Base-by-base conservation (phyloP, 1,139 yeast genomes). In the Saccharomyces pastorianus region DNA sequence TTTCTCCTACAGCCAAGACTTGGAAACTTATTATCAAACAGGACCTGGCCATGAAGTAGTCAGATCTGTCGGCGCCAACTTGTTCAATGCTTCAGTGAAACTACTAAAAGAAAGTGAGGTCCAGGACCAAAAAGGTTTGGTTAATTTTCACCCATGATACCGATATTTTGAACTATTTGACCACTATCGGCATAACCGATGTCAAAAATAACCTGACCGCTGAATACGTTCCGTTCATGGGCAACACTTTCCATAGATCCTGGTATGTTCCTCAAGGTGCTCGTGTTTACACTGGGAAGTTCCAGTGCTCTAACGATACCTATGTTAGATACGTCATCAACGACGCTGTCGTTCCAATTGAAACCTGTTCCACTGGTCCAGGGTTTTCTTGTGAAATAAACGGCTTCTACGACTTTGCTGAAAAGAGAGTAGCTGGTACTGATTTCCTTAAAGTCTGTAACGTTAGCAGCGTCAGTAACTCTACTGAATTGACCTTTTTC, bases 91-190 rank as follows among this genome's bases (percentile, higher is more conserved):
- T 47, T 61, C 69, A 6, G 56, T 62, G 29, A 59, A 62, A 13
- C 56, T 67, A 34, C 56, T 68, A 60, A 56, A 61, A 46, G 59
- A 65, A 46, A 61, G 63, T 14, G 55, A 61, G 3, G 53, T 56
- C 2, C 56, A 57, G 23, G 66, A 63, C 34, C 69, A n/a, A 68
- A 47, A 70, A 72, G 46, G 61, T 75, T 48, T 71, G 69, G 56
- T 68, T 79, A 58, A 73, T 79, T 13, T 83, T 83, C 66, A 73
- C 83, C 25, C 89, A 84, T 64, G 88, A 83, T 64, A 73, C 81
- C 47, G 83, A 83, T 62, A 66, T 83, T 47, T 73, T 78, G 50
- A 72, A 78, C 42, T 76, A 75, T 60, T 71, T 78, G 53, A 68
- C 82, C 27, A 79, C 83, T 3, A 70, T 81, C 52, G 85, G 84